Conservation (phyloP, 2,329 filamentous ascomycete genomes). For the Herpotrichia juniperi region DNA sequence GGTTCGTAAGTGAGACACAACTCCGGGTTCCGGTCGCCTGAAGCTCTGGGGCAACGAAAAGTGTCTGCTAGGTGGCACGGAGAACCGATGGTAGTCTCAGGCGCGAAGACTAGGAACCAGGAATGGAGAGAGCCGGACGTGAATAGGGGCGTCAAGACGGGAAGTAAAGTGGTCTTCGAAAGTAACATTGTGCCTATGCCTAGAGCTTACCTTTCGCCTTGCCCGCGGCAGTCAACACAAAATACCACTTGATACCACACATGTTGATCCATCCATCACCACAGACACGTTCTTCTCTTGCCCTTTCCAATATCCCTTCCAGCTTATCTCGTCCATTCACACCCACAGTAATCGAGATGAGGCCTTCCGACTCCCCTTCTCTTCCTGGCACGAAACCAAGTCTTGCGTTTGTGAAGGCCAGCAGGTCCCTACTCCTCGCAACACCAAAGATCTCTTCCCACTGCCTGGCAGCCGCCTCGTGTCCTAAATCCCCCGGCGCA, state of each 20-base stretch:
- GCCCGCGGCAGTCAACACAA: conserved; percentile 30
- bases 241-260: conserved; percentile 48
- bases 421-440: conserved; percentile 47
- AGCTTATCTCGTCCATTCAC: conserved; percentile 42
- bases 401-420: conserved; percentile 44
- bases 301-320: conserved; percentile 39
- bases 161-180: too few relatives aligned
- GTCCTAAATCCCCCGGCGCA: conserved; percentile 43
- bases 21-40: too few relatives aligned
- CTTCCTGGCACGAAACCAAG: conserved; percentile 45
- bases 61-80: too few relatives aligned
- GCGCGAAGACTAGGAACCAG: too few relatives aligned
- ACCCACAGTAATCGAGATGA: conserved; percentile 47
- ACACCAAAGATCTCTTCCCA: conserved; percentile 52
- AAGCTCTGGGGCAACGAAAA: too few relatives aligned
- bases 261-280: conserved; percentile 44
- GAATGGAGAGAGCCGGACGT: too few relatives aligned
- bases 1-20: too few relatives aligned
- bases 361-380: conserved; percentile 41
- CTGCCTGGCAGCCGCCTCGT: conserved; percentile 44
- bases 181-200: neutral
- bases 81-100: too few relatives aligned
- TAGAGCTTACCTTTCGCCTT: conserved; percentile 28
- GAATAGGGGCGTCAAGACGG: too few relatives aligned
- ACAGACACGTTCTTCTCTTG: conserved; percentile 35